A percentile compares a stretch with the other conserved stretches of the same genome.
These are phyloP conservation scores for Pisolithus microcarpus DNA, from an alignment of 768 basidiomycete genomes.

Conservation along the genomic window DNA sequence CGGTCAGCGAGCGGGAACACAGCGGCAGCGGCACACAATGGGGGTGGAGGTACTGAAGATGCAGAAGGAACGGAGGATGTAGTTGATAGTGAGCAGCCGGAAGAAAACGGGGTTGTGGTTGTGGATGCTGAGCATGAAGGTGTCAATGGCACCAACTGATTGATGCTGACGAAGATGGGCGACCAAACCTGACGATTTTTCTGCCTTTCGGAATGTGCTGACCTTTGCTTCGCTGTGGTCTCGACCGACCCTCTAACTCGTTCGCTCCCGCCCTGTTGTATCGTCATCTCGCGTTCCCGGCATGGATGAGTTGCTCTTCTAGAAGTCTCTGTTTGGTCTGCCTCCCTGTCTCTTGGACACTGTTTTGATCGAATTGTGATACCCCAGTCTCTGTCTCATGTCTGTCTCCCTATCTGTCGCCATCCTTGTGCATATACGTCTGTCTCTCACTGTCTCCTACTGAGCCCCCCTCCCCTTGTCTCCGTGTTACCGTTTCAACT, in stretches of 20 bases:
- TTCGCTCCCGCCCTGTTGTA: background rate
- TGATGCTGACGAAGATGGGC: background rate
- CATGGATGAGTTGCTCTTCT: background rate
- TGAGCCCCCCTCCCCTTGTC: too few relatives aligned
- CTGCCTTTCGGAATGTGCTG: background rate
- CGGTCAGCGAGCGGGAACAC: constrained; percentile 40
- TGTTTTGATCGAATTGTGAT: background rate
- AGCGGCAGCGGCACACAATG: constrained; percentile 9
- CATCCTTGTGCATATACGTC: background rate
- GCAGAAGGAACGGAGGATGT: constrained; percentile 21
- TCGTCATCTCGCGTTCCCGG: too few relatives aligned
- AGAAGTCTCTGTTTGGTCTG: background rate
- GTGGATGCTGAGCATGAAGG: constrained; percentile 27
- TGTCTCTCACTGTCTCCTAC: background rate
- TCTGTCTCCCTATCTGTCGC: background rate
- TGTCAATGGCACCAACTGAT: constrained; percentile 18
- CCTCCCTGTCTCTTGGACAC: background rate
- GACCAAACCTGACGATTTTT: background rate
- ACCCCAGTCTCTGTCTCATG: background rate
- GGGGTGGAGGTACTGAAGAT: constrained; percentile 13
- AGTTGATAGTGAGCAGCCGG: constrained; percentile 14
- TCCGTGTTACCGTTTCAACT: background rate
- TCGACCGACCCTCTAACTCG: background rate
- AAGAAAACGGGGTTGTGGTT: constrained; percentile 37
- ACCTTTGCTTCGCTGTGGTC: too few relatives aligned